Conservation (phyloP, 2,329 filamentous ascomycete species). For the Hyphodiscus sp. region DNA sequence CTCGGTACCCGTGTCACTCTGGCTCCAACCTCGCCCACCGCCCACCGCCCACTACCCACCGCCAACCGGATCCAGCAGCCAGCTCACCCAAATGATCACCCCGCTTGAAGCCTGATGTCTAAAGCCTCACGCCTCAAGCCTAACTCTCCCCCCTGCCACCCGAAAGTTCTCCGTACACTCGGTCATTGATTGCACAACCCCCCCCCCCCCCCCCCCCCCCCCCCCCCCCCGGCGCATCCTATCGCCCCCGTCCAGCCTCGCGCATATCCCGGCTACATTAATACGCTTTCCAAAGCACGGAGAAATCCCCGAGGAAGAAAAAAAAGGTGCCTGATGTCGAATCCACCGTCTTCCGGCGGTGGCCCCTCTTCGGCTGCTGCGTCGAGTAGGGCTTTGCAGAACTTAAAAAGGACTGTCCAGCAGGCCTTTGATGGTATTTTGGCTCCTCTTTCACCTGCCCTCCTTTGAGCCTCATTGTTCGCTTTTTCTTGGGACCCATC, state of each 20-base stretch:
- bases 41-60: background rate
- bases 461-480: slow-evolving; percentile 6
- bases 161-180: no score
- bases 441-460: slow-evolving; percentile 3
- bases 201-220: no score
- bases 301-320: background rate
- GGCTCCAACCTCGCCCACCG: slow-evolving; percentile 1
- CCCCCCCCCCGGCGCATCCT: no score
- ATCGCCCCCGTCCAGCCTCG: background rate
- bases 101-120: no score
- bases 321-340: slow-evolving; percentile 28
- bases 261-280: slow-evolving; percentile 2
- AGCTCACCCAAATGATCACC: no score
- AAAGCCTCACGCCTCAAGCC: no score
- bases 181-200: no score
- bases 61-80: no score
- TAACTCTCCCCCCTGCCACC: no score
- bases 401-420: slow-evolving; percentile 53
- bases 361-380: slow-evolving; percentile 25
- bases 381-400: slow-evolving; percentile 33
- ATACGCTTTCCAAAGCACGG: background rate
- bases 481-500: slow-evolving; percentile 10
- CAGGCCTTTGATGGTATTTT: slow-evolving; percentile 52
- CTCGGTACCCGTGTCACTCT: background rate
- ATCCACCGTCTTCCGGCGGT: slow-evolving; percentile 29